Percentiles rank a stretch among this genome's conserved stretches.
Conservation (phyloP, 83 land plant species). For the Picea engelmannii region DNA sequence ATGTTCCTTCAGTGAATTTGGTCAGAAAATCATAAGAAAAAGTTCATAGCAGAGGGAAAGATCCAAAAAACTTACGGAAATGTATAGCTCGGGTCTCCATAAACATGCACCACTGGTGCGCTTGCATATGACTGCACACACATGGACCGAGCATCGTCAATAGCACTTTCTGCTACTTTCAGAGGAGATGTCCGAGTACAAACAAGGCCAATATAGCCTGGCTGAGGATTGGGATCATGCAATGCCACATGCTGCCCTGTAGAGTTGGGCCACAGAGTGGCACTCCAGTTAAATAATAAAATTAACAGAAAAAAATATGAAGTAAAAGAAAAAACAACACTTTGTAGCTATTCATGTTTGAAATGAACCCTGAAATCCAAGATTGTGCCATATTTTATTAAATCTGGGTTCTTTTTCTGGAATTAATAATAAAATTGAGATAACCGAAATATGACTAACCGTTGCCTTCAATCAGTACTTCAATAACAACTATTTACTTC, state of each 20-base stretch:
- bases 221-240: conserved; percentile 33
- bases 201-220: conserved; percentile 46
- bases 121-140: conserved; percentile 49
- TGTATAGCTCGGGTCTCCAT: conserved; percentile 48
- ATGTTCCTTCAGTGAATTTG: no score
- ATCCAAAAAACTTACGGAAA: conserved; percentile 37
- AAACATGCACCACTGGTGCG: conserved; percentile 50
- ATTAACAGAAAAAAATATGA: neutral
- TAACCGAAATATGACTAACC: no score
- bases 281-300: neutral
- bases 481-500: no score
- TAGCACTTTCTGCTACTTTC: conserved; percentile 35
- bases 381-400: no score
- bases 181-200: conserved; percentile 38
- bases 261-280: neutral
- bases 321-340: neutral
- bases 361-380: no score
- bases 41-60: neutral
- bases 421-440: no score
- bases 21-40: no score
- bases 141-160: conserved; percentile 50
- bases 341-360: no score
- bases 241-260: conserved; percentile 52
- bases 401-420: no score
- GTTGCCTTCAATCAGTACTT: no score